Evolutionary conservation across 2,329 filamentous ascomycete species (phyloP), one percentile per base, ranked within the genome.

Genomic region (Setomelanomma holmii): DNA sequence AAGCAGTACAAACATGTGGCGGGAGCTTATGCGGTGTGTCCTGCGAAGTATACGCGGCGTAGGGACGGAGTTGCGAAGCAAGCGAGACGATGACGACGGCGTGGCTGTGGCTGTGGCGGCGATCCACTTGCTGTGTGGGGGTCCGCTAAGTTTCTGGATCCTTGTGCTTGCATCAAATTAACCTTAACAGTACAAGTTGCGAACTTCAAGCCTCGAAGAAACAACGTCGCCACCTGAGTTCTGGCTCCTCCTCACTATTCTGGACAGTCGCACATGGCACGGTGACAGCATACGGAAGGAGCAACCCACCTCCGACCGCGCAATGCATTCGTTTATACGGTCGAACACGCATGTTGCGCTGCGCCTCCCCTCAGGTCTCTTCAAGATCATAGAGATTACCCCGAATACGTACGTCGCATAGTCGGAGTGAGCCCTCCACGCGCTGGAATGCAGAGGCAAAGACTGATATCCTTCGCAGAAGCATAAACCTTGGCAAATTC

Each of bases 401-500:
- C 85, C 86, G 45, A 84, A 88, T 72, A 85, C 84, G 85, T 89
- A 84, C 72, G 86, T 85, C 56, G 65, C 61, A 64, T 44, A 68
- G 68, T 60, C 58, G 61, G 57, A 66, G 68, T 73, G 67, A 71
- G 68, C 67, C 49, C 58, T 56, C 53, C 54, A 52, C 45, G 36
- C 10, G 55, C 36, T 4, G 12, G 36, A 21, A 30, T 19, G 34
- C 16, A n/a, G 34, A 14, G 7, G 24, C 20, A 11, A 16, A 7
- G 14, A 21, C 53, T 60, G 41, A 62, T 49, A 22, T 14, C 21
- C 2, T 5, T n/a, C 11, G 64, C 62, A 97, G 93, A 35, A 90
- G 86, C 39, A 89, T 98, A 60, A 91, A 90, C 1, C 81, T 98
- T 27, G 92, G 92, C 49, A 98, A 97, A 84, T 96, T 95, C 73